A percentile compares a stretch with the other conserved stretches of the same genome.
Conservation (phyloP, 192 early-diverging fungal species). For the Backusella westeae region DNA sequence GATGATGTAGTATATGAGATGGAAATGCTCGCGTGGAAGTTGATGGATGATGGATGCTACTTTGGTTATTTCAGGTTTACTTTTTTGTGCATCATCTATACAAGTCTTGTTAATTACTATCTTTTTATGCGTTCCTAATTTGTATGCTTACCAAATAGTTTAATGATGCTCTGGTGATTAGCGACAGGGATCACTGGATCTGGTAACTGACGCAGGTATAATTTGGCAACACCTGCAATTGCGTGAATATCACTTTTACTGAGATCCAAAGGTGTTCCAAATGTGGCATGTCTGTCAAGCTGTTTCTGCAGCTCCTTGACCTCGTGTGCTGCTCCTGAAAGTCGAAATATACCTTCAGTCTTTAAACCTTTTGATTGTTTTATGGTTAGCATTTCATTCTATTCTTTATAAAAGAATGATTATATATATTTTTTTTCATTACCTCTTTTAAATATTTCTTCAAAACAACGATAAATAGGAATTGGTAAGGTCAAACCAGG, state of each 20-base stretch:
- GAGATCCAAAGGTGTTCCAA: conserved; percentile 26
- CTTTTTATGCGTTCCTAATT: background rate
- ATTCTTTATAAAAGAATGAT: background rate
- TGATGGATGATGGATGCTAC: background rate
- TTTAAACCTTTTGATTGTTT: conserved; percentile 15
- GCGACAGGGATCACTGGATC: conserved; percentile 29
- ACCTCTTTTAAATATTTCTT: conserved; percentile 34
- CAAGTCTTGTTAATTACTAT: background rate
- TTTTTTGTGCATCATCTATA: background rate
- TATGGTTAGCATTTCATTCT: background rate
- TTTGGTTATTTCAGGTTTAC: background rate
- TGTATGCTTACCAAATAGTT: conserved; percentile 9
- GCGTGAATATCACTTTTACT: conserved; percentile 31
- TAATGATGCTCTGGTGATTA: conserved; percentile 19
- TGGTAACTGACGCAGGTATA: conserved; percentile 29
- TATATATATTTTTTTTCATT: background rate
- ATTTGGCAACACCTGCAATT: conserved; percentile 30
- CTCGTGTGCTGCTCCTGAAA: conserved; percentile 33
- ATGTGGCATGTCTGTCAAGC: conserved; percentile 24
- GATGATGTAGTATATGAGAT: conserved; percentile 24
- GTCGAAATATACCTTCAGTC: conserved; percentile 31
- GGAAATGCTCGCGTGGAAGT: conserved; percentile 18
- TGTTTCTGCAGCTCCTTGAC: conserved; percentile 19
- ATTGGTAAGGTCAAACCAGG: conserved; percentile 20
- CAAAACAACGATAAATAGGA: conserved; percentile 23